Conservation (phyloP, 2,329 filamentous ascomycete species). For the Thermomyces lanuginosus region DNA sequence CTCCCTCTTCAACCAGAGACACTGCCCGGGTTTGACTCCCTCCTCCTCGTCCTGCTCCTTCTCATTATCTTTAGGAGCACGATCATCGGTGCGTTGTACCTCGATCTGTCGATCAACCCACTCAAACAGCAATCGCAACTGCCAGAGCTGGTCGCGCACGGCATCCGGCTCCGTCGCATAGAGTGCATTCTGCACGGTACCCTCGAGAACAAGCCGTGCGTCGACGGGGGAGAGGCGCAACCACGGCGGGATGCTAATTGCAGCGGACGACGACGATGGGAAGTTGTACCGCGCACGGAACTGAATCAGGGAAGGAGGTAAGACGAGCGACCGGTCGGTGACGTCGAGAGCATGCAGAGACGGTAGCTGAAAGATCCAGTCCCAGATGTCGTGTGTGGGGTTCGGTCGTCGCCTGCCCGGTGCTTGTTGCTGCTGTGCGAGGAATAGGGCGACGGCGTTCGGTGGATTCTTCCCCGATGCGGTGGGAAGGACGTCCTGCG, state of each 20-base stretch:
- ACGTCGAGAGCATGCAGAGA: slow-evolving; percentile 39
- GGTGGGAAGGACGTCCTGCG: slow-evolving; percentile 28
- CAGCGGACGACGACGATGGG: slow-evolving; percentile 27
- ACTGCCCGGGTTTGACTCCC: slow-evolving; percentile 13
- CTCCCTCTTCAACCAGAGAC: slow-evolving; percentile 23
- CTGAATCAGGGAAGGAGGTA: slow-evolving; percentile 32
- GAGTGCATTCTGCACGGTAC: slow-evolving; percentile 22
- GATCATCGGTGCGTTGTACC: slow-evolving; percentile 6
- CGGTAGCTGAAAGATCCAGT: slow-evolving; percentile 57
- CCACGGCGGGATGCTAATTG: slow-evolving; percentile 32
- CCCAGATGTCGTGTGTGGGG: slow-evolving; percentile 37
- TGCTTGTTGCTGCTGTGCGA: too few relatives aligned
- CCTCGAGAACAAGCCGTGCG: slow-evolving; percentile 50
- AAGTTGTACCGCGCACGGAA: slow-evolving; percentile 10
- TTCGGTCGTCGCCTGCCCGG: slow-evolving; percentile 11
- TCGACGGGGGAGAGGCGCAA: slow-evolving; percentile 50
- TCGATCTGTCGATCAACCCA: slow-evolving; percentile 39
- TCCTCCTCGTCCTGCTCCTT: slow-evolving; percentile 22
- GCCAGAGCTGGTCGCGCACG: slow-evolving; percentile 43
- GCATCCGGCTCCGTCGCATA: slow-evolving; percentile 23
- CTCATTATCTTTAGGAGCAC: slow-evolving; percentile 8
- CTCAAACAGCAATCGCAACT: slow-evolving; percentile 46
- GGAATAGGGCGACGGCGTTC: slow-evolving; percentile 10
- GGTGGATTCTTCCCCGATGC: slow-evolving; percentile 13
- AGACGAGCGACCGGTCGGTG: slow-evolving; percentile 49